phyloP scores from a whole-genome alignment of 148 eudicot species.

The Simmondsia chinensis region DNA sequence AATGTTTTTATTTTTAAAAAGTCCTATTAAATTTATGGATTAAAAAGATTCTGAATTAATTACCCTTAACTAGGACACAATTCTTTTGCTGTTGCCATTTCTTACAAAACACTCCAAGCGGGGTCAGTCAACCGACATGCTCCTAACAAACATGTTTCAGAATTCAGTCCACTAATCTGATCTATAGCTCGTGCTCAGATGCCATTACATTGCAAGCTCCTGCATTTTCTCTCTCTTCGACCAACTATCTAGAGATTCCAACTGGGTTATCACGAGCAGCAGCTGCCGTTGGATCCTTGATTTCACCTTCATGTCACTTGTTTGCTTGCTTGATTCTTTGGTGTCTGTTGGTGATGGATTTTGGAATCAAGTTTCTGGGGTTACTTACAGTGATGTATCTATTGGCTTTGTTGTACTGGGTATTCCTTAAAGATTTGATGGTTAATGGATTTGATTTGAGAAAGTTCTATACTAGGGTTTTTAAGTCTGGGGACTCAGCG shows the following conservation, averaged over 20 bases:
- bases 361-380: slow-evolving; percentile 18
- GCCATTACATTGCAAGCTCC: not conserved
- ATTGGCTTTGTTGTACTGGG: slow-evolving; percentile 28
- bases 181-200: no score
- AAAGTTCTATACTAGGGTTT: slow-evolving; percentile 29
- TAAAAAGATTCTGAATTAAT: no score
- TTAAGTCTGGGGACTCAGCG: slow-evolving; percentile 26
- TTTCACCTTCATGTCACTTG: not conserved
- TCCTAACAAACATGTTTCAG: no score
- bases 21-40: no score
- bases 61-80: no score
- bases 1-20: no score
- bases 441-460: slow-evolving; percentile 23
- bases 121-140: no score
- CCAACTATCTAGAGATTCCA: slow-evolving; percentile 1
- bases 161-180: no score
- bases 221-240: not conserved
- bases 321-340: slow-evolving; percentile 1
- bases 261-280: not conserved
- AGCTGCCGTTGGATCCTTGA: slow-evolving; percentile 10
- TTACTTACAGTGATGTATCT: slow-evolving; percentile 24
- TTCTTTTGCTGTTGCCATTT: no score
- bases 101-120: no score
- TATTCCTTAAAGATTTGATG: slow-evolving; percentile 19
- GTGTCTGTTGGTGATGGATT: slow-evolving; percentile 11